Base-by-base conservation (phyloP, 2,329 filamentous ascomycete genomes). In the Fusarium sp. region DNA sequence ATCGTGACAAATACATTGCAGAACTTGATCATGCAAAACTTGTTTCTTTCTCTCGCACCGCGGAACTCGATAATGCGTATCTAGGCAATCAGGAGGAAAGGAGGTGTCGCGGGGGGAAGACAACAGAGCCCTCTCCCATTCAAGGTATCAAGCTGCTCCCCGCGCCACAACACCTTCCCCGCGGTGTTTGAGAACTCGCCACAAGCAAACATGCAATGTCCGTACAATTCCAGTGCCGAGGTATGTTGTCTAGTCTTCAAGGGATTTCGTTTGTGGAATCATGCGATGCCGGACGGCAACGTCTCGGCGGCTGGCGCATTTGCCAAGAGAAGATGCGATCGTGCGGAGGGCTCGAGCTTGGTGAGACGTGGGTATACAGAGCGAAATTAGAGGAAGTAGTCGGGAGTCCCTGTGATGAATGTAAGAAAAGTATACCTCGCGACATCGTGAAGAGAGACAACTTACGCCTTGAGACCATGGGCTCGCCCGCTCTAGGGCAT, bases 401-500 rank as follows among this genome's bases (percentile, higher is more conserved):
- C 95, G 60, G 95, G 95, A 71, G 96, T 99, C 78, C 89, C 89
- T 90, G 70, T 36, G 9, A 18, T 6, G 16, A 34, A 65, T 47
- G 78, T 79, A 71, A 71, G 66, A 9, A 28, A 41, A 39, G 51
- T 62, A 43, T 15, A 23, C 9, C 28, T 18, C 3, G 1, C n/a
- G n/a, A 28, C 15, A 3, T 27, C 34, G 28, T 8, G 23, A 15
- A 18, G n/a, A 23, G 15, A 47, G 40, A 8, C 37, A 52, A 82
- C 88, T 82, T 85, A 90, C 92, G 91, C 87, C 96, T 92, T 80
- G 96, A 98, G 71, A 99, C 96, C 96, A 98, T 98, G 27, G 96
- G 96, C 82, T 99, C 96, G 76, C 96, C 96, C 73, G 96, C 95
- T 82, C 96, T 91, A 61, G 96, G 96, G 88, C 96, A 98, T 59